Evolutionary conservation across 1,284 basidiomycete species (phyloP).

Genomic region (Thelephora terrestris): DNA sequence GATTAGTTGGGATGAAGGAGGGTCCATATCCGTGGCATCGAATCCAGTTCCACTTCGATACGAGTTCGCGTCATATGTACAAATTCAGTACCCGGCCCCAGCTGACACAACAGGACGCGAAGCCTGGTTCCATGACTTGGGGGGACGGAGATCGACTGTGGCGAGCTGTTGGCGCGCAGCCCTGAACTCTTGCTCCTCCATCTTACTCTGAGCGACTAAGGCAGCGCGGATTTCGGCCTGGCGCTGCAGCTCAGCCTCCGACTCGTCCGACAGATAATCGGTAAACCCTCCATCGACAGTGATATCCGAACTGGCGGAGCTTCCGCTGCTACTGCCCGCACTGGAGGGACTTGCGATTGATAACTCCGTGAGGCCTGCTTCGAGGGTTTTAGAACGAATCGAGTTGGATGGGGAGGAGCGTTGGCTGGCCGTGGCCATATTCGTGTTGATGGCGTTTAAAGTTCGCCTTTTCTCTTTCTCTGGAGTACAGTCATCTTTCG

Average conservation of each 20-base stretch:
- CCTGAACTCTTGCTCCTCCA: slow-evolving; percentile 71
- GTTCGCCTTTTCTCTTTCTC: not conserved
- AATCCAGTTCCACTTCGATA: no score
- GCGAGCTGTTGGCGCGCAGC: slow-evolving; percentile 67
- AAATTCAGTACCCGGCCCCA: not conserved
- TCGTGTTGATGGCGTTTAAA: slow-evolving; percentile 9
- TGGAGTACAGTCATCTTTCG: not conserved
- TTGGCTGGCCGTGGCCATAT: slow-evolving; percentile 11
- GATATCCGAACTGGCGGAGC: slow-evolving; percentile 61
- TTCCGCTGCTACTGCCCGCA: slow-evolving; percentile 41
- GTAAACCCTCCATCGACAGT: slow-evolving; percentile 77
- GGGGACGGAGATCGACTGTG: slow-evolving; percentile 59
- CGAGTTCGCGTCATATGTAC: no score
- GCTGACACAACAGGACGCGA: slow-evolving; percentile 5
- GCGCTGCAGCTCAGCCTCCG: slow-evolving; percentile 70
- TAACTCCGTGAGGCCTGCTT: slow-evolving; percentile 30
- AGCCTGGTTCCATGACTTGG: slow-evolving; percentile 51
- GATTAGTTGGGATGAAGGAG: no score
- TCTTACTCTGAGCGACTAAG: slow-evolving; percentile 62
- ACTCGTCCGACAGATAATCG: slow-evolving; percentile 76
- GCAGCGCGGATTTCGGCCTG: slow-evolving; percentile 71
- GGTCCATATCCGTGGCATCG: no score
- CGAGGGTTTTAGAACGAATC: slow-evolving; percentile 18
- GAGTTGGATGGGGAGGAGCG: slow-evolving; percentile 8
- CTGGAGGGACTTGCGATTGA: slow-evolving; percentile 31